Evolutionary conservation across 306 rosid genomes (phyloP).

Genomic region (Medicago ruthenica): DNA sequence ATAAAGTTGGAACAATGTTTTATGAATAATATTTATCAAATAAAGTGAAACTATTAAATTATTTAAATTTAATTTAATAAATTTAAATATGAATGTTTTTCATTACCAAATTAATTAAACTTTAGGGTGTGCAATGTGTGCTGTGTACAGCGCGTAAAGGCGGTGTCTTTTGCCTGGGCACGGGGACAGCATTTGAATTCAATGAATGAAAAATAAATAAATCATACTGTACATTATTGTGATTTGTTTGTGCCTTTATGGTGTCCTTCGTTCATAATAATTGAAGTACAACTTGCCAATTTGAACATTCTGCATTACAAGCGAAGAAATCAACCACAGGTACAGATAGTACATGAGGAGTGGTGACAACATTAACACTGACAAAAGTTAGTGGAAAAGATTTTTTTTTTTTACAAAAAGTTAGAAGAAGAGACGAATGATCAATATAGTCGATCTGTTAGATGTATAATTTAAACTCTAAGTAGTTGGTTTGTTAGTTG

Average conservation of each 20-base stretch:
- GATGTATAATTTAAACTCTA: too few relatives aligned
- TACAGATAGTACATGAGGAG: neutral
- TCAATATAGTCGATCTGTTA: too few relatives aligned
- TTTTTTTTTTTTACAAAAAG: too few relatives aligned
- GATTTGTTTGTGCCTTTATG: neutral
- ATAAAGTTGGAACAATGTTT: neutral
- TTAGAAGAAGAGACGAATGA: too few relatives aligned
- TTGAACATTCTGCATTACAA: neutral
- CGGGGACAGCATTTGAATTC: conserved; percentile 49
- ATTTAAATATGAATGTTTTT: neutral
- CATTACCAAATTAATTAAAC: neutral
- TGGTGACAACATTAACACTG: too few relatives aligned
- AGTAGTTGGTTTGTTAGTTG: too few relatives aligned
- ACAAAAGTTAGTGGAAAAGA: too few relatives aligned
- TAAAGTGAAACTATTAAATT: neutral
- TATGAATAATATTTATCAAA: neutral
- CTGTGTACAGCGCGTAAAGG: conserved; percentile 48
- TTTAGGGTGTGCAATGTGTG: conserved; percentile 17
- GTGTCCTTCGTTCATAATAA: neutral
- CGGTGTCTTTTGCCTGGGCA: conserved; percentile 48
- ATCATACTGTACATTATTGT: neutral
- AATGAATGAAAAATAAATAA: conserved; percentile 4
- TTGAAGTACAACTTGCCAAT: neutral
- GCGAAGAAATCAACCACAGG: neutral
- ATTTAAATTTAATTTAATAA: neutral